A percentile compares a stretch with the other conserved stretches of the same genome.
phyloP scores from a whole-genome alignment of 768 basidiomycete genomes.

The Termitomyces titanicus region DNA sequence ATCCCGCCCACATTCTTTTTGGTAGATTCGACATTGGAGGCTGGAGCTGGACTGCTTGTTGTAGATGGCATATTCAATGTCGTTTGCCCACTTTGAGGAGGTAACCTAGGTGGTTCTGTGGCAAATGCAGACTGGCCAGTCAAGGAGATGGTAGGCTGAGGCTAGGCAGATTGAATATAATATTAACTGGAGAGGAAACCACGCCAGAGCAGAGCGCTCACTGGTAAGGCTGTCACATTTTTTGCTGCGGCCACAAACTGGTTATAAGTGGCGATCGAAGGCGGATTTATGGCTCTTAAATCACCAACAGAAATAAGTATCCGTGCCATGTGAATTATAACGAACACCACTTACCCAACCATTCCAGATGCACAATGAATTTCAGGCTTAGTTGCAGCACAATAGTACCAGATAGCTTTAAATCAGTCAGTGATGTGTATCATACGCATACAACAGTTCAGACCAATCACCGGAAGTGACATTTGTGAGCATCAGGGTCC shows the following conservation, averaged over 20 bases:
- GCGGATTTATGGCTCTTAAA: conserved; percentile 33
- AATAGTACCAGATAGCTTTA: conserved; percentile 36
- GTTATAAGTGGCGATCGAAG: conserved; percentile 21
- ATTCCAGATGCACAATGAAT: conserved; percentile 36
- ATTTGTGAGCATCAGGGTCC: conserved; percentile 34
- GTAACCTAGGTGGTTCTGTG: conserved; percentile 10
- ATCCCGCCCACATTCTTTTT: conserved; percentile 3
- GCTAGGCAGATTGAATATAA: conserved; percentile 15
- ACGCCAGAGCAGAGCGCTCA: conserved; percentile 14
- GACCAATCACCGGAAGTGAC: conserved; percentile 22
- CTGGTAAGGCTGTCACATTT: conserved; percentile 20
- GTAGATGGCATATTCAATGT: conserved; percentile 2
- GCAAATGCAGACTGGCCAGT: conserved; percentile 33
- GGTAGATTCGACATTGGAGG: neutral
- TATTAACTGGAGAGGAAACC: neutral
- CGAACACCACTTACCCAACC: conserved; percentile 31
- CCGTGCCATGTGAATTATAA: neutral
- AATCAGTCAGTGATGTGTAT: neutral
- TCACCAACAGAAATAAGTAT: neutral
- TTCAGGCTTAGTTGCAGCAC: conserved; percentile 27
- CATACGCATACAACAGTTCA: neutral
- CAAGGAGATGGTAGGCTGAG: conserved; percentile 16
- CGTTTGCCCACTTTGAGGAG: neutral
- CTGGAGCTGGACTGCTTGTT: neutral
- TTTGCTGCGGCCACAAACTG: conserved; percentile 27